Evolutionary conservation across 805 yeast species (phyloP).

Genomic region (Yarrowia sp.): DNA sequence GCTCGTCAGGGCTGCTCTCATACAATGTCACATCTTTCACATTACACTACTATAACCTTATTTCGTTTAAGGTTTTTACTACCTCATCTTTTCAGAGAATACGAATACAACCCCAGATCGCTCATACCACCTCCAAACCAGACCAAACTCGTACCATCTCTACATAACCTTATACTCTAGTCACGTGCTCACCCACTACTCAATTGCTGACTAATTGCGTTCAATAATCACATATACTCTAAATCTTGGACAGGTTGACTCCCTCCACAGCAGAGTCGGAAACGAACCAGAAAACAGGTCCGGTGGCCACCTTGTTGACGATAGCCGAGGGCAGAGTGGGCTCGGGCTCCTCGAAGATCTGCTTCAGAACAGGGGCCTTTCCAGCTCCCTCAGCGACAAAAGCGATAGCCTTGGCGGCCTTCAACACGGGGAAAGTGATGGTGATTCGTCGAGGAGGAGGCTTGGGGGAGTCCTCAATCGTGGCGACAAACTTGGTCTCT

Average conservation of each 20-base stretch:
- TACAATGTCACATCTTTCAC: not conserved
- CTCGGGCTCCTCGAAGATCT: conserved; percentile 56
- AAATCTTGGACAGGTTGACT: conserved; percentile 40
- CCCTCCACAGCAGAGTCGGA: conserved; percentile 73
- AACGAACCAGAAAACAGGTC: conserved; percentile 77
- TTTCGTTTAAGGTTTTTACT: not conserved
- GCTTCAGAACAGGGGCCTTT: conserved; percentile 68
- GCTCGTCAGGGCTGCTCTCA: too few species aligned
- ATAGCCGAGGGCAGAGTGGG: conserved; percentile 60
- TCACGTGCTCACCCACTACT: too few species aligned
- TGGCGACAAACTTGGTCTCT: conserved; percentile 51
- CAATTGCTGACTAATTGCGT: not conserved
- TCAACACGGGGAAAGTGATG: conserved; percentile 74
- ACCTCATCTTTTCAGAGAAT: not conserved
- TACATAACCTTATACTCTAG: too few species aligned
- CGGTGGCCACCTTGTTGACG: conserved; percentile 58
- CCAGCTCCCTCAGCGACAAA: conserved; percentile 90
- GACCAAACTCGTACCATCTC: too few species aligned
- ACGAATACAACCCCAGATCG: too few species aligned
- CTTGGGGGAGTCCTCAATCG: conserved; percentile 81
- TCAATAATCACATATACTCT: not conserved
- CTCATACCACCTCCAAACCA: too few species aligned
- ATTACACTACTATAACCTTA: not conserved
- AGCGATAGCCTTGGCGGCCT: conserved; percentile 53
- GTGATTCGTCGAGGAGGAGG: conserved; percentile 93